phyloP scores from a whole-genome alignment of 2,329 filamentous ascomycete species.

The Penicillium palitans region DNA sequence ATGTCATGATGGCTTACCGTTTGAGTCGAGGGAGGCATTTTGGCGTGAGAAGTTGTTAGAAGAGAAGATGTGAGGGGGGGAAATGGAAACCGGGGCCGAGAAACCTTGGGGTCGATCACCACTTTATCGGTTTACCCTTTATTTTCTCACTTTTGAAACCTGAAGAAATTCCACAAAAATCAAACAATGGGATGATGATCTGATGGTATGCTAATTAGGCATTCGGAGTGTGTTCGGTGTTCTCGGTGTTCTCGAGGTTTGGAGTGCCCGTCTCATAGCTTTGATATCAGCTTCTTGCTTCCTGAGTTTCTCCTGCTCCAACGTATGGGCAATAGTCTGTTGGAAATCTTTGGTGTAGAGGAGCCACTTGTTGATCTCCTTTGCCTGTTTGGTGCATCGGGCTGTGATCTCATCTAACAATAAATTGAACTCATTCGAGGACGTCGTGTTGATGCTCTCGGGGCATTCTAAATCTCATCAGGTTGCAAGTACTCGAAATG shows the following conservation, averaged over 20 bases:
- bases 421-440: background rate
- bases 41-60: conserved; percentile 10
- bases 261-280: background rate
- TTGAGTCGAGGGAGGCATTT: conserved; percentile 39
- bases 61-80: conserved; percentile 5
- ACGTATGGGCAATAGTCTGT: background rate
- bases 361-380: conserved; percentile 4
- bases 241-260: background rate
- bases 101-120: background rate
- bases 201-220: too few relatives aligned
- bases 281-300: background rate
- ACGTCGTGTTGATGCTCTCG: background rate
- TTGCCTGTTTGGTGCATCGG: background rate
- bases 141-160: background rate
- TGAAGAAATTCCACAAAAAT: background rate
- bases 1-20: conserved; percentile 27
- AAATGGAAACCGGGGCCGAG: background rate
- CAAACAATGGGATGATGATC: background rate
- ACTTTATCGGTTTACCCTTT: background rate
- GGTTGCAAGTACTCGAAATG: background rate
- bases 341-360: background rate
- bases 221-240: background rate
- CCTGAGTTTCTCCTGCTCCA: background rate
- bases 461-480: background rate
- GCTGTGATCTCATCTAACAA: conserved; percentile 3